These are phyloP conservation scores for Lagerstroemia speciosa DNA, from an alignment of 345 rosid genomes.

Conservation along the genomic window DNA sequence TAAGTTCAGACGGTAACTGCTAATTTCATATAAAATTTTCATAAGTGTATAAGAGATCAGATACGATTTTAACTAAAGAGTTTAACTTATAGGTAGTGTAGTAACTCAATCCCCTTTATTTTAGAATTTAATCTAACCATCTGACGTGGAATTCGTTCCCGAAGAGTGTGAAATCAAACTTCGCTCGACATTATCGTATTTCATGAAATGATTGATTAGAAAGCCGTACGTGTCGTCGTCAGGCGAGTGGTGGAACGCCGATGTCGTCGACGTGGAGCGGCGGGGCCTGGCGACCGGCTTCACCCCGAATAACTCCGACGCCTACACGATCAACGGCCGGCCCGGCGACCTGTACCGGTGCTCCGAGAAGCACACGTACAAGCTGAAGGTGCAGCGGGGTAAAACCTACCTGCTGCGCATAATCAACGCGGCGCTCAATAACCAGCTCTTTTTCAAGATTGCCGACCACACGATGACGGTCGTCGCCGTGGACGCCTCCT, in stretches of 20 bases:
- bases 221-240: no score
- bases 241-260: constrained; percentile 96
- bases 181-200: no score
- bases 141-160: no score
- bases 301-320: constrained; percentile 56
- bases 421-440: constrained; percentile 89
- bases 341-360: constrained; percentile 87
- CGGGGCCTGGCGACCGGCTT: constrained; percentile 45
- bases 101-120: no score
- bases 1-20: no score
- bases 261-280: constrained; percentile 49
- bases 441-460: constrained; percentile 70
- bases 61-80: no score
- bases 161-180: no score
- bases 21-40: no score
- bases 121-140: no score
- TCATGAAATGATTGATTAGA: no score
- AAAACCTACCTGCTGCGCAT: constrained; percentile 71
- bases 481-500: constrained; percentile 61
- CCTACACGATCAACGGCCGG: constrained; percentile 75
- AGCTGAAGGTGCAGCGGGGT: constrained; percentile 46
- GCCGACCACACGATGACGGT: constrained; percentile 80
- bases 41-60: no score
- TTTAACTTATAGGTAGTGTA: no score
- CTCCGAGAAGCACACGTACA: constrained; percentile 53